Percentiles rank a stretch among this genome's conserved stretches.
phyloP scores from a whole-genome alignment of 139 green algal species.

The Bryopsis sp. region DNA sequence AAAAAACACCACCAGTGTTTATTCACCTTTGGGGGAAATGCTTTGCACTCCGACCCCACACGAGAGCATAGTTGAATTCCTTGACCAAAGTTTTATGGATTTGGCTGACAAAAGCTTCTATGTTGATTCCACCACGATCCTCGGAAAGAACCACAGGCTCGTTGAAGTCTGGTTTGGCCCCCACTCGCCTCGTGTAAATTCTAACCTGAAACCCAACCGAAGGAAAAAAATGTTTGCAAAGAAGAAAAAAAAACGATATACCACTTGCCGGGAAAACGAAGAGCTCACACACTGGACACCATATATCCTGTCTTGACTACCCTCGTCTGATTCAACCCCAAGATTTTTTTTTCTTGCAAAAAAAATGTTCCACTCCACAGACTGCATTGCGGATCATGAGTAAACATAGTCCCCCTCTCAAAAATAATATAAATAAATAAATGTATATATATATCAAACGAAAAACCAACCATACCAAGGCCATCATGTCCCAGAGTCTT shows the following conservation, averaged over 20 bases:
- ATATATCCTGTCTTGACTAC: too few species aligned
- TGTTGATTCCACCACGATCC: conserved; percentile 70
- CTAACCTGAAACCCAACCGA: conserved; percentile 49
- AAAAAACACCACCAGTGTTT: conserved; percentile 15
- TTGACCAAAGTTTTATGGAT: conserved; percentile 67
- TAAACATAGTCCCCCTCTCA: too few species aligned
- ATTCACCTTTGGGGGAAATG: conserved; percentile 88
- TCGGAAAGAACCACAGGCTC: conserved; percentile 82
- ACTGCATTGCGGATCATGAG: too few species aligned
- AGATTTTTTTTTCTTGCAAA: too few species aligned
- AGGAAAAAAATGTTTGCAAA: neutral
- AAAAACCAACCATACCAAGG: conserved; percentile 49
- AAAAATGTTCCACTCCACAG: too few species aligned
- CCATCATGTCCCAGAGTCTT: conserved; percentile 95
- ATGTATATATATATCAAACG: too few species aligned
- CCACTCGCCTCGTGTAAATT: conserved; percentile 95
- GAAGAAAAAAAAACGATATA: too few species aligned
- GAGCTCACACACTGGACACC: neutral
- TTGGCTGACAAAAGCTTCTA: conserved; percentile 76
- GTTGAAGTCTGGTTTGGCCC: conserved; percentile 88
- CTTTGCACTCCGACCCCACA: conserved; percentile 90
- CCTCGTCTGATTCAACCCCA: too few species aligned
- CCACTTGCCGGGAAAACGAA: neutral
- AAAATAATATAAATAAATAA: too few species aligned
- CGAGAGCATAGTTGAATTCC: conserved; percentile 90